Evolutionary conservation across 495 filamentous ascomycete species (phyloP).

Genomic region (Podospora australis): DNA sequence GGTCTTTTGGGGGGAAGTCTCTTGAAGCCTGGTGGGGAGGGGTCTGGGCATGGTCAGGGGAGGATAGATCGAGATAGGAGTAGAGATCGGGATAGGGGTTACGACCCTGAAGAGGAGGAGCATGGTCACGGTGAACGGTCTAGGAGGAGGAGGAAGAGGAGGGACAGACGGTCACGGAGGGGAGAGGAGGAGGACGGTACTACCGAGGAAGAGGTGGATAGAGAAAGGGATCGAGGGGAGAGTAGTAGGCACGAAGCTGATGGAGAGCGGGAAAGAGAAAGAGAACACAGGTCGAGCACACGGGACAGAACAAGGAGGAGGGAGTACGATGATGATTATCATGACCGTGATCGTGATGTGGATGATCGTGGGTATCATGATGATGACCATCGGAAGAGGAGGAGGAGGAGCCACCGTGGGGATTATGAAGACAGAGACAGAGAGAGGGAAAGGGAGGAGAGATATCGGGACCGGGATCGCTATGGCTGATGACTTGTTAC

Average conservation of each 20-base stretch:
- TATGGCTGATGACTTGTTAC: constrained; percentile 12
- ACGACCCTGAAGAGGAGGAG: neutral
- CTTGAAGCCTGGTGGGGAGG: constrained; percentile 10
- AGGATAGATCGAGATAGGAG: constrained; percentile 3
- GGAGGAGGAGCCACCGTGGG: neutral
- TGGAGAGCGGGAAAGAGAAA: constrained; percentile 2
- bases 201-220: constrained; percentile 1
- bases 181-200: too few species aligned
- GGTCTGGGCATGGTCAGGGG: neutral
- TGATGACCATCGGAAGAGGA: constrained; percentile 12
- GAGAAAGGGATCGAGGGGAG: constrained; percentile 2
- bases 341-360: constrained; percentile 8
- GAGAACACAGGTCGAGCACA: too few species aligned
- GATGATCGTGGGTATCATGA: constrained; percentile 16
- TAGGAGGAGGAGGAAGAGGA: neutral
- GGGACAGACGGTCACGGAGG: constrained; percentile 3
- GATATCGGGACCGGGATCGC: constrained; percentile 2
- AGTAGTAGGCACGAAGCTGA: neutral
- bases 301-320: constrained; percentile 10
- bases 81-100: constrained; percentile 3
- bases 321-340: constrained; percentile 11
- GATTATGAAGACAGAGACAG: neutral
- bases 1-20: constrained; percentile 21
- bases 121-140: neutral
- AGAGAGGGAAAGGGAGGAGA: constrained; percentile 9